phyloP scores from a whole-genome alignment of 106 monocot genomes.

The Phalaenopsis equestris region DNA sequence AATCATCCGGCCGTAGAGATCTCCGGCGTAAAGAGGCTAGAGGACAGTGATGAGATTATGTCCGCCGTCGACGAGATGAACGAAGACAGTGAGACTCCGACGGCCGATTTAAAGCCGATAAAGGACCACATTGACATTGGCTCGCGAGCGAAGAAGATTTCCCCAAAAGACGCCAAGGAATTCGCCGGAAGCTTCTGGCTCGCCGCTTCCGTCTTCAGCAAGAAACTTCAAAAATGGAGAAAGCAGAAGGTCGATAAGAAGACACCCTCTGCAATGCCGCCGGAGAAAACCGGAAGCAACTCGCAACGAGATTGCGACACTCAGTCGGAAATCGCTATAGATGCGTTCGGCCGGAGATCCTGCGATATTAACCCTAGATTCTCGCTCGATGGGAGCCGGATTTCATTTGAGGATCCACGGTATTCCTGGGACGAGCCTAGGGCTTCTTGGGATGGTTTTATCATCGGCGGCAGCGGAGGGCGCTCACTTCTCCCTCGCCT shows the following conservation, averaged over 20 bases:
- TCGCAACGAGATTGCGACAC: constrained; percentile 5
- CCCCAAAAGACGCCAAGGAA: constrained; percentile 15
- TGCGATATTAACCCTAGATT: constrained; percentile 55
- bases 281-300: background rate
- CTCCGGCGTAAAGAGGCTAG: constrained; percentile 4
- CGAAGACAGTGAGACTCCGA: background rate
- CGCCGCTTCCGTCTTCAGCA: constrained; percentile 15
- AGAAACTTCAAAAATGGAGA: constrained; percentile 42
- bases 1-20: background rate
- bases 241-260: constrained; percentile 37
- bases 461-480: constrained; percentile 3
- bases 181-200: constrained; percentile 18
- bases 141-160: constrained; percentile 9
- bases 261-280: background rate
- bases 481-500: constrained; percentile 24
- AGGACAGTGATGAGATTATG: constrained; percentile 6
- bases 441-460: constrained; percentile 65
- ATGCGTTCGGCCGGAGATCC: constrained; percentile 12
- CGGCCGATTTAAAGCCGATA: constrained; percentile 20
- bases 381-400: constrained; percentile 50
- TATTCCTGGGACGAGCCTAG: constrained; percentile 58
- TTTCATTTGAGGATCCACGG: constrained; percentile 52
- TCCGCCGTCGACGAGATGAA: background rate
- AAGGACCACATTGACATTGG: constrained; percentile 34
- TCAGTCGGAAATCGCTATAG: constrained; percentile 13